Evolutionary conservation across 352 stramenopile species (phyloP).

Genomic region (Pythium rishiriense): DNA sequence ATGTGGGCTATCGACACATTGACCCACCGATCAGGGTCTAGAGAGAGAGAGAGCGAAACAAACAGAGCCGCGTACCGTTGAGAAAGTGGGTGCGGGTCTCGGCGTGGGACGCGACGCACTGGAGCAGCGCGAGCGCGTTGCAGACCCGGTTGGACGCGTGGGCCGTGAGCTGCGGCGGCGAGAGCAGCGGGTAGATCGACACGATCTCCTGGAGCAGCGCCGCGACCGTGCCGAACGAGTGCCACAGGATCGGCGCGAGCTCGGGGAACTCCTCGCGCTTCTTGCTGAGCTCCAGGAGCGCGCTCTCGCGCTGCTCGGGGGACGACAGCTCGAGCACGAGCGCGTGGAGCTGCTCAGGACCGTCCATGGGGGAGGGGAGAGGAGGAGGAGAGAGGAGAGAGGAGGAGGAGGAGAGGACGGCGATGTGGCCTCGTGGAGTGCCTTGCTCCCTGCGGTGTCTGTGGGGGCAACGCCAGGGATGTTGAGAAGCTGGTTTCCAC

Average conservation of each 20-base stretch:
- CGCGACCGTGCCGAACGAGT: conserved; percentile 96
- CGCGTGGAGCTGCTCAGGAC: conserved; percentile 80
- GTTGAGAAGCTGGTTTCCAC: too few species aligned
- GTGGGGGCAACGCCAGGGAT: too few species aligned
- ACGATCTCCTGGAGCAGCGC: conserved; percentile 99
- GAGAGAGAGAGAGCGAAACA: not conserved
- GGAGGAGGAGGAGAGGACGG: not conserved
- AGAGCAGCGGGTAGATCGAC: conserved; percentile 97
- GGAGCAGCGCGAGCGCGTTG: conserved; percentile 97
- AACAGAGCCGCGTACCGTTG: conserved; percentile 54
- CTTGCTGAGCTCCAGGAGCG: conserved; percentile 98
- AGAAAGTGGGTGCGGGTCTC: conserved; percentile 97
- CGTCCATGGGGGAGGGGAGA: conserved; percentile 35
- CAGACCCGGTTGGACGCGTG: conserved; percentile 98
- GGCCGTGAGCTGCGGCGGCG: conserved; percentile 95
- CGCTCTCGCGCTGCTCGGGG: conserved; percentile 93
- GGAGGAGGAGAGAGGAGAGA: not conserved
- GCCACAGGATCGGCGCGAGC: conserved; percentile 98
- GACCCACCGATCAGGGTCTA: not conserved
- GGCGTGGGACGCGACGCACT: conserved; percentile 97
- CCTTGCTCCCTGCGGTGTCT: not conserved
- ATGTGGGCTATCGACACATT: conserved; percentile 85
- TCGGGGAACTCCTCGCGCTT: conserved; percentile 97
- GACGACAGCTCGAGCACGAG: conserved; percentile 94
- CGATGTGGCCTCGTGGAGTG: not conserved